Base-by-base conservation (phyloP, 306 rosid genomes). In the Sicyos baderoa region DNA sequence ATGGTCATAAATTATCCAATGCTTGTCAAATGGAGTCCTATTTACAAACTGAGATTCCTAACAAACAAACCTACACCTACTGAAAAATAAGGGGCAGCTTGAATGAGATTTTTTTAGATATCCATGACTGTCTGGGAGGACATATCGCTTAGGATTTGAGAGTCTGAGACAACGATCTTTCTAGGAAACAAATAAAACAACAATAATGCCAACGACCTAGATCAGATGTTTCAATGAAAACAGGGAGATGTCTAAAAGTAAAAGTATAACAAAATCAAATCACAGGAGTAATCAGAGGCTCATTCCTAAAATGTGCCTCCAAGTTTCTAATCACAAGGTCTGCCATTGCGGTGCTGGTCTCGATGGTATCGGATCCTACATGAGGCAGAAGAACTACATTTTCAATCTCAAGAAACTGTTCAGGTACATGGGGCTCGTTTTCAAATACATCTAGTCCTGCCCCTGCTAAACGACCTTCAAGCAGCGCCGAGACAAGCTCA, bases 401-500 rank as follows among this genome's bases (percentile, higher is more conserved):
- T 1, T 76, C 86, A 50, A 87, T 86, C 13, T 76, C 77, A 3
- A 89, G 10, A 52, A 89, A 63, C 72, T 79, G 71, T 12, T 79
- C 77, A 21, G 87, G 86, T 21, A 85, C 88, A 3, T 81, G 70
- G 6, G 94, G 96, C 52, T 87, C 96, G 53, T 81, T 76, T 72
- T 87, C 88, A 77, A 75, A 85, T 74, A 89, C 96, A 75, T 87
- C 91, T 8, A 89, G 85, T 3, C 96, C 96, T 0, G 94, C 96
- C 50, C 94, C 96, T 6, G 54, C 88, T 3, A 87, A 72, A 47
- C 89, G 72, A 40, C 91, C 85, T 75, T 89, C 83, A 6, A 25
- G 51, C 60, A 89, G 74, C 0, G 94, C 91, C 7, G 83, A 69
- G 53, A 87, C 91, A 9, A 89, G 94, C 77, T 85, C 86, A 0